A percentile compares a stretch with the other conserved stretches of the same genome.
phyloP scores from a whole-genome alignment of 2,329 filamentous ascomycete genomes.

The Orbilia oligospora region DNA sequence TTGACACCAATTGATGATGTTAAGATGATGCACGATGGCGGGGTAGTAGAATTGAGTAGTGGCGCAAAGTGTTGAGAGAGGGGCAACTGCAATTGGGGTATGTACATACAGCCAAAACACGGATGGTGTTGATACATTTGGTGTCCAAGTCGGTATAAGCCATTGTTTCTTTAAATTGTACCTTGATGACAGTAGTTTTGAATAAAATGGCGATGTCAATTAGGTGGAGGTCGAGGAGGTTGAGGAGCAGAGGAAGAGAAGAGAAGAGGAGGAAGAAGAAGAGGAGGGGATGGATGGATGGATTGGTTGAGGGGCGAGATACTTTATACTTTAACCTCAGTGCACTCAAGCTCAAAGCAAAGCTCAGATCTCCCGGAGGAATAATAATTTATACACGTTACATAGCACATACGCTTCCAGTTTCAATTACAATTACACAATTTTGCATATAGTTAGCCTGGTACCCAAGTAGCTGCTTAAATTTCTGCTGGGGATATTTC shows the following conservation, averaged over 20 bases:
- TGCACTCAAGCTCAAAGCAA: neutral
- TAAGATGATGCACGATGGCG: slow-evolving; percentile 49
- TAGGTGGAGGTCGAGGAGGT: neutral
- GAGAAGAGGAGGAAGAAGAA: neutral
- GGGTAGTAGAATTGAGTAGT: slow-evolving; percentile 27
- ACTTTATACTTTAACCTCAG: slow-evolving; percentile 12
- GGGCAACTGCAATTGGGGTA: slow-evolving; percentile 15
- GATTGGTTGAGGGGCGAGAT: slow-evolving; percentile 10
- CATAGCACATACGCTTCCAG: no score
- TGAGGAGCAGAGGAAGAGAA: neutral
- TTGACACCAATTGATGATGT: neutral
- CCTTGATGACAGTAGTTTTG: no score
- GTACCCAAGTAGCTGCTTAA: neutral
- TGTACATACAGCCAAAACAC: slow-evolving; percentile 87
- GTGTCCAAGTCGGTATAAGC: slow-evolving; percentile 88
- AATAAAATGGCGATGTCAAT: neutral
- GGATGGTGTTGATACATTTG: slow-evolving; percentile 98
- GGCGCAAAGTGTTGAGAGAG: slow-evolving; percentile 43
- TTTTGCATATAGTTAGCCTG: neutral
- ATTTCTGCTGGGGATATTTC: neutral
- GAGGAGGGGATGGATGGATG: neutral
- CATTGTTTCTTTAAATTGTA: slow-evolving; percentile 71
- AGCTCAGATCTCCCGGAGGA: neutral
- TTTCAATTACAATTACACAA: slow-evolving; percentile 5
- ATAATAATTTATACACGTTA: neutral